Conservation (phyloP, 2,329 filamentous ascomycete species). For the Ophiostoma ips region DNA sequence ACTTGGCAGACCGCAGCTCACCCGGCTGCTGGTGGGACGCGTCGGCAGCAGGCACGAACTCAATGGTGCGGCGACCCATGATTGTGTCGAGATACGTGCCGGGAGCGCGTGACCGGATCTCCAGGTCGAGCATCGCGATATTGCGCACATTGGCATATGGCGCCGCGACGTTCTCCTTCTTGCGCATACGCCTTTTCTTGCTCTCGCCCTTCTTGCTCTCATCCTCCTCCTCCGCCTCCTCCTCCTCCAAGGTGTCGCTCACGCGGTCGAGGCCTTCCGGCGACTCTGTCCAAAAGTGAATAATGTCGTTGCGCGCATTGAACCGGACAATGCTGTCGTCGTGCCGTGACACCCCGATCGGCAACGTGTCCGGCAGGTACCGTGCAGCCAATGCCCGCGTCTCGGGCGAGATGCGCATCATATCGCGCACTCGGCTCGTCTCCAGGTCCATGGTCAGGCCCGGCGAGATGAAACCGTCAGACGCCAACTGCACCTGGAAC, state of each 20-base stretch:
- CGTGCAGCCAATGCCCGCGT: constrained; percentile 9
- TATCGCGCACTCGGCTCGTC: not conserved
- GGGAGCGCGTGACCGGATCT: constrained; percentile 1
- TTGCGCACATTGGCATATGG: constrained; percentile 5
- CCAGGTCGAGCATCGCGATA: constrained; percentile 5
- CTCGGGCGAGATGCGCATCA: constrained; percentile 11
- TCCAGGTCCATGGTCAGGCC: not conserved
- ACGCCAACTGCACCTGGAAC: not conserved
- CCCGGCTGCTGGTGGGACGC: constrained; percentile 5
- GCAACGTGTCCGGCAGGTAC: constrained; percentile 11
- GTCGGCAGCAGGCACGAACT: not conserved
- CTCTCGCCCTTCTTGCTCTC: no score
- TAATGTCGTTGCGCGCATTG: constrained; percentile 8
- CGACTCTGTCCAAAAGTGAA: constrained; percentile 6
- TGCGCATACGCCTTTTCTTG: no score
- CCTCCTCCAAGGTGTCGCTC: not conserved
- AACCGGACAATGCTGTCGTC: constrained; percentile 8
- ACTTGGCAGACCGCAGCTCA: constrained; percentile 1
- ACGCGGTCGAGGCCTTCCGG: not conserved
- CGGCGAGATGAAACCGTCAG: not conserved
- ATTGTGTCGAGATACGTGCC: constrained; percentile 4
- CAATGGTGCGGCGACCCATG: not conserved
- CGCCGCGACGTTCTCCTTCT: not conserved
- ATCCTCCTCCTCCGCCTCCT: not conserved
- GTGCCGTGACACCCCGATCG: not conserved